Evolutionary conservation across 306 rosid genomes (phyloP), one percentile per base, ranked within the genome.

Genomic region (Medicago lupulina): DNA sequence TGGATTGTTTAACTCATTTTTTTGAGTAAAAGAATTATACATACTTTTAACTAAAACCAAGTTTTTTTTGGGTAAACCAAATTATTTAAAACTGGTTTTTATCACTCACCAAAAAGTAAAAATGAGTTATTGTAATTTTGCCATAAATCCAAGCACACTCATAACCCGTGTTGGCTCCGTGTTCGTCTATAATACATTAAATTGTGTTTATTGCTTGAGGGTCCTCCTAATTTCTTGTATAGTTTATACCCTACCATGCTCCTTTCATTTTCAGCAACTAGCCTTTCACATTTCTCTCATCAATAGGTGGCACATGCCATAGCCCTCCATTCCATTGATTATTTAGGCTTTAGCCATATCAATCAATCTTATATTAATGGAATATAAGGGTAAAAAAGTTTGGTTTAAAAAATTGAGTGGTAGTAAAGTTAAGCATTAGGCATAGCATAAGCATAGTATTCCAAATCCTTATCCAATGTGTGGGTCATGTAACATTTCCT

Each of bases 231-330:
- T 18, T 18, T 50, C 55, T 23, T 23, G 28, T 50, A 3, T 12
- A 46, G 5, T 8, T 46, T 46, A 46, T 46, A 46, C 51, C 16
- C 51, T 46, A 51, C 58, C 19, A 17, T 12, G 23, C 39, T 59
- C 53, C 62, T 77, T 59, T 77, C 76, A 31, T 77, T 68, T 2
- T 58, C 31, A 28, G 31, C 31, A 28, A 28, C 31, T 3, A 28
- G 31, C 31, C 31, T 3, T 28, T 23, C 17, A 51, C 53, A 53
- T 2, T 31, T 4, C 36, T 31, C 36, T 31, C 36, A 13, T 31
- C 36, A 13, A 4, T 43, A 55, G 70, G n/a, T 55, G 63, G 44
- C 79, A 79, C 75, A 31, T 49, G 54, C 44, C 36, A 16, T 23
- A 28, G 23, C 9, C 61, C 34, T 31, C 1, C 36, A 31, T 31